phyloP scores from a whole-genome alignment of 805 yeast genomes.

The Ogataea ganodermae region DNA sequence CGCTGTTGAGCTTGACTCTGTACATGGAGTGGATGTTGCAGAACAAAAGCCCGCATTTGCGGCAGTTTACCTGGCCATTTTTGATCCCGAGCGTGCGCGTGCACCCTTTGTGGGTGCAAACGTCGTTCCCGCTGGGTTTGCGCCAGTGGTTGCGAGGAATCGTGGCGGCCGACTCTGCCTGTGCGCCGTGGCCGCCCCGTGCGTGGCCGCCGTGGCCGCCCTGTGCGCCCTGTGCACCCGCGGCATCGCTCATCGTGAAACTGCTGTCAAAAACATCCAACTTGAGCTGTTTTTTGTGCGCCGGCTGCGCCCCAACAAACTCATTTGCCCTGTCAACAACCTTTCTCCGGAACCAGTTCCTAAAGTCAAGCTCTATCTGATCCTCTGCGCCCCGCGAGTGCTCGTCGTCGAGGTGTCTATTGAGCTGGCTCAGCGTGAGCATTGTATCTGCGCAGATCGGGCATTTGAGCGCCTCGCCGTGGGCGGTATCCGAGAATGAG shows the following conservation, averaged over 20 bases:
- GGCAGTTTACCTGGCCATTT: slow-evolving; percentile 66
- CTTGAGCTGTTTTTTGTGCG: slow-evolving; percentile 36
- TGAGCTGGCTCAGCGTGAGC: slow-evolving; percentile 56
- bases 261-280: slow-evolving; percentile 53
- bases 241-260: slow-evolving; percentile 20
- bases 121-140: slow-evolving; percentile 44
- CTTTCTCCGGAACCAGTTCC: slow-evolving; percentile 45
- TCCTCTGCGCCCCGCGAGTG: slow-evolving; percentile 42
- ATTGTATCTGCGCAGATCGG: slow-evolving; percentile 71
- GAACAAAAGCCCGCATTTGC: slow-evolving; percentile 72
- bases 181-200: neutral
- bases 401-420: slow-evolving; percentile 69
- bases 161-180: slow-evolving; percentile 8
- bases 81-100: slow-evolving; percentile 45
- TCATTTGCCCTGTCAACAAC: slow-evolving; percentile 41
- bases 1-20: slow-evolving; percentile 49
- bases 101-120: slow-evolving; percentile 47
- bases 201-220: slow-evolving; percentile 1
- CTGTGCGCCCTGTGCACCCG: too few relatives aligned
- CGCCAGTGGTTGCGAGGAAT: slow-evolving; percentile 58
- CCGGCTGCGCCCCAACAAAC: slow-evolving; percentile 26
- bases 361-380: slow-evolving; percentile 38
- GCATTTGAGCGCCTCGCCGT: slow-evolving; percentile 40
- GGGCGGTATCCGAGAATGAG: slow-evolving; percentile 2
- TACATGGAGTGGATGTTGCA: slow-evolving; percentile 66